These are phyloP conservation scores for Leishmania tropica DNA, from an alignment of 208 protist genomes.

Conservation along the genomic window DNA sequence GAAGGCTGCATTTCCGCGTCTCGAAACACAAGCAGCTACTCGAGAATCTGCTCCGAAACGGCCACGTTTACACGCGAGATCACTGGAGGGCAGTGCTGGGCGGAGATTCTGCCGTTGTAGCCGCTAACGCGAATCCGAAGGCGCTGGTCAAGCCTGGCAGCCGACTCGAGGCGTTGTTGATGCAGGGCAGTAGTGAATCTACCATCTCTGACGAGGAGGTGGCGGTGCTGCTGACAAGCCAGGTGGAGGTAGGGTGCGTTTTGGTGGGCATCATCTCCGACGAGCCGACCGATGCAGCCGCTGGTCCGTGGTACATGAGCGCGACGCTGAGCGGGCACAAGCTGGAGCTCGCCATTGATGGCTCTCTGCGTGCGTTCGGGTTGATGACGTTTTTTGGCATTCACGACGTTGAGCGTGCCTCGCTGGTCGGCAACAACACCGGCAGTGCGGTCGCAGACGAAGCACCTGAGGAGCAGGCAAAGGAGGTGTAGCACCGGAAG, in stretches of 20 bases:
- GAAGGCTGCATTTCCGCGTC: slow-evolving; percentile 61
- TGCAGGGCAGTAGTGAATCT: slow-evolving; percentile 15
- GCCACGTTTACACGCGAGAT: slow-evolving; percentile 73
- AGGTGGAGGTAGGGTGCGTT: slow-evolving; percentile 68
- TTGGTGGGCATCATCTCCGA: slow-evolving; percentile 52
- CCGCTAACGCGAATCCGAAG: slow-evolving; percentile 15
- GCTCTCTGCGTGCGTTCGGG: slow-evolving; percentile 75
- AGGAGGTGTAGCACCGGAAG: slow-evolving; percentile 2
- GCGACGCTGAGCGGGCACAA: slow-evolving; percentile 82
- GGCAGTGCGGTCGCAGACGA: background rate
- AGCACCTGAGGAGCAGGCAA: slow-evolving; percentile 7
- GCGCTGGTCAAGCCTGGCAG: slow-evolving; percentile 45
- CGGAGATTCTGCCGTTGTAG: slow-evolving; percentile 27
- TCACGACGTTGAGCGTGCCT: slow-evolving; percentile 22
- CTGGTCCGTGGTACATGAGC: slow-evolving; percentile 73
- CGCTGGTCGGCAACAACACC: background rate
- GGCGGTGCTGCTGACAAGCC: slow-evolving; percentile 33
- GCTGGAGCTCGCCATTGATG: slow-evolving; percentile 84
- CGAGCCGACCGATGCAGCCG: slow-evolving; percentile 18
- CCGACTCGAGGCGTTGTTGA: slow-evolving; percentile 36
- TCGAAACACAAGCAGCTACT: slow-evolving; percentile 47
- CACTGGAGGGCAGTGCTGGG: slow-evolving; percentile 69
- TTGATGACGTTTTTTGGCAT: slow-evolving; percentile 75
- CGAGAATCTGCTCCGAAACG: slow-evolving; percentile 64
- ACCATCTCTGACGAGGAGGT: slow-evolving; percentile 22